Base-by-base conservation (phyloP, 305 asterid species). In the Andrographis paniculata region DNA sequence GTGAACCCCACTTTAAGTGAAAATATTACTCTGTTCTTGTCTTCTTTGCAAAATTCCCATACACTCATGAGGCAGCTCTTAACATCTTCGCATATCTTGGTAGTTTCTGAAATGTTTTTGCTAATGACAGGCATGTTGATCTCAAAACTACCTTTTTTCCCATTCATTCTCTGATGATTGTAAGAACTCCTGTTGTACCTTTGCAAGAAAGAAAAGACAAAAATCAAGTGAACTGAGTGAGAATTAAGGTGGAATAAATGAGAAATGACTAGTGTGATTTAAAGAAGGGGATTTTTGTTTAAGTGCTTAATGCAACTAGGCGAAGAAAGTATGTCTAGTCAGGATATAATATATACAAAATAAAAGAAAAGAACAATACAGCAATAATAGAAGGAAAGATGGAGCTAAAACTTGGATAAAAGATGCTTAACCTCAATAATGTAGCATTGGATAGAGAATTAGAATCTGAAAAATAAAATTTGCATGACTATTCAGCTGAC, bases 351-450 rank as follows among this genome's bases (percentile, higher is more conserved):
- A 60, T 9, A 48, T 20, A 53, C 44, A 62, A 59, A n/a, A n/a
- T n/a, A n/a, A n/a, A n/a, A n/a, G n/a, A n/a, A 69, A 33, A 59
- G 70, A 67, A 71, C 67, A 59, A 77, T 65, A 55, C 61, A 33
- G 57, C 79, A 77, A 72, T 67, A 80, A 70, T 77, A 57, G 55
- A 68, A 65, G 63, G 58, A 64, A 62, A 64, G 36, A 69, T 71
- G 56, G 48, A 59, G 71, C 47, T 60, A 53, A 63, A 53, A 38
- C 71, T 62, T 61, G 58, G 77, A 60, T 68, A 70, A 60, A 52
- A 72, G 76, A 75, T 77, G 81, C 87, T 70, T 77, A 68, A 52
- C 43, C 50, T 66, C 76, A 77, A 80, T 77, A 74, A 77, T 74
- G 68, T 48, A 54, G 61, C 62, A 64, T 59, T 17, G 64, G 70